phyloP scores from a whole-genome alignment of 352 stramenopile species.

The Phytophthora cactorum region DNA sequence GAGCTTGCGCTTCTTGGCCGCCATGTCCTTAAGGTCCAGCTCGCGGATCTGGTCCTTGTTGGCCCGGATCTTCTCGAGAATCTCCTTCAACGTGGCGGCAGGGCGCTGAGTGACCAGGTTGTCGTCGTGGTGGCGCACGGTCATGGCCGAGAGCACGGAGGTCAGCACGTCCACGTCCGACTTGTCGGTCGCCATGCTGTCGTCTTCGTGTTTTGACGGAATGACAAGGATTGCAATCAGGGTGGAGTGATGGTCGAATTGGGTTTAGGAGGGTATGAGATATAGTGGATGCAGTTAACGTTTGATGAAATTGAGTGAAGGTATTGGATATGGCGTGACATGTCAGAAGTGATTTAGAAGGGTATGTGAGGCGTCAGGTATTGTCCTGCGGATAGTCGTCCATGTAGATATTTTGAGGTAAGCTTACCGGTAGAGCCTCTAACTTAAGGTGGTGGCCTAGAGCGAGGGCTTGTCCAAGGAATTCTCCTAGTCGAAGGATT shows the following conservation, averaged over 20 bases:
- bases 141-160: constrained; percentile 49
- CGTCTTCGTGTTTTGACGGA: not conserved
- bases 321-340: not conserved
- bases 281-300: not conserved
- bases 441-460: too few relatives aligned
- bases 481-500: too few relatives aligned
- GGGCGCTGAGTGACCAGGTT: constrained; percentile 47
- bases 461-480: too few relatives aligned
- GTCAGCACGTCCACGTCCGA: constrained; percentile 36
- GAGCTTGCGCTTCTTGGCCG: constrained; percentile 53
- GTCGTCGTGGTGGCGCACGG: constrained; percentile 37
- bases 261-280: not conserved
- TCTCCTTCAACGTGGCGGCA: constrained; percentile 50
- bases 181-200: constrained; percentile 19
- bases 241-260: constrained; percentile 16
- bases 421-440: too few relatives aligned
- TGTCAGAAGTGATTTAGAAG: too few relatives aligned
- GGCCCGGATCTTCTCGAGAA: constrained; percentile 58
- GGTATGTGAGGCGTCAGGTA: too few relatives aligned
- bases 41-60: constrained; percentile 65
- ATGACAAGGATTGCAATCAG: constrained; percentile 13
- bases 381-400: too few relatives aligned
- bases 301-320: not conserved
- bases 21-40: constrained; percentile 64
- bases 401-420: too few relatives aligned